Evolutionary conservation across 23 red algal species (phyloP), one percentile per base, ranked within the genome.

Genomic region (Chondrus crispus): DNA sequence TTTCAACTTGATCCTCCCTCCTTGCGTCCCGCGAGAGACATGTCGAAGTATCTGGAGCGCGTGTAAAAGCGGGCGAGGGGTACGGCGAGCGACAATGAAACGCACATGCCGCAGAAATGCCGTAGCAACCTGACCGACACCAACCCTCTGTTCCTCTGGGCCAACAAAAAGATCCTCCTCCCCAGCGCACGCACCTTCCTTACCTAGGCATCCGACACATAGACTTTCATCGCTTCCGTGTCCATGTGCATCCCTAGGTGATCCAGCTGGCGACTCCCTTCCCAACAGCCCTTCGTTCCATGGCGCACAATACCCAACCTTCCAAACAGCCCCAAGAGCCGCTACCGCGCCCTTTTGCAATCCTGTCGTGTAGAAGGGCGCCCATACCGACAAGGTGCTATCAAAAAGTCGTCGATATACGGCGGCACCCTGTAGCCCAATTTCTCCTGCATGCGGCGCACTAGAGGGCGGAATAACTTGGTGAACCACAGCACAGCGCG

Each of bases 61-160:
- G 85, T 77, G 33, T 77, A 89, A 39, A 89, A 78, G 2, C 85
- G 45, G 4, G 85, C 66, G 46, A 62, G 68, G 13, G 68, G 85
- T 50, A 89, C 46, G 13, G 68, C 66, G 19, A 89, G 26, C 6
- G 69, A 7, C 5, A 89, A 36, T 32, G 69, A 89, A 10, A 89
- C 68, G 32, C 68, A 74, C 2, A 63, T 36, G 7, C 85, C 69
- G 20, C 71, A 89, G 68, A 89, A 63, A 7, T 46, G 43, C 22
- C 22, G 19, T 19, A 86, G 1, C 2, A 5, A 26, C 2, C 32
- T 14, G 4, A 22, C 3, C 3, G 18, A 66, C 2, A 89, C 85
- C 46, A 14, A 63, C 2, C 85, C 53, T 10, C 46, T 41, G 12
- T 41, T 39, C 37, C 2, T 18, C 2, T 55, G 66, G 5, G 33